Conservation (phyloP, 2,329 filamentous ascomycete genomes). For the Dactylellina drechsleri region DNA sequence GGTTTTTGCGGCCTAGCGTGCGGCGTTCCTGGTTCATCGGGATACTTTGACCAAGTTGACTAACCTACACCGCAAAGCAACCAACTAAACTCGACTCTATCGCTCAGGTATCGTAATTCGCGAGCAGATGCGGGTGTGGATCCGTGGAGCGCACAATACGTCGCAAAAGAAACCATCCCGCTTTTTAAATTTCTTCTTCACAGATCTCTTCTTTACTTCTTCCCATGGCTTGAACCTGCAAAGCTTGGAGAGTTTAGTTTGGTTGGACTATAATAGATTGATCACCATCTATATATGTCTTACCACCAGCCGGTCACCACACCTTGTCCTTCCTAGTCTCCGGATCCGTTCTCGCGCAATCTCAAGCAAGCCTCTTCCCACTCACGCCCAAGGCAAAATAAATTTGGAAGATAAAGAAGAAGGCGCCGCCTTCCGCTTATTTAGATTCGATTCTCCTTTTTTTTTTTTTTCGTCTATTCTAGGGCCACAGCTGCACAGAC, state of each 20-base stretch:
- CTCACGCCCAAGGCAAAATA: background rate
- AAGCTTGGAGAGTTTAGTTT: background rate
- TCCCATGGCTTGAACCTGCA: background rate
- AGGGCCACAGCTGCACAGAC: conserved; percentile 4
- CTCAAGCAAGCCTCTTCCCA: background rate
- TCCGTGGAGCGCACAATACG: background rate
- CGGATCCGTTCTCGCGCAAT: background rate
- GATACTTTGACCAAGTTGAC: background rate
- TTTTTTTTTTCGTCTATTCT: too few species aligned
- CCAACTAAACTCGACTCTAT: too few species aligned
- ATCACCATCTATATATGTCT: conserved; percentile 17
- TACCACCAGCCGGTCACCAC: background rate
- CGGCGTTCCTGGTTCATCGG: background rate
- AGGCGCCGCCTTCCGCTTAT: background rate
- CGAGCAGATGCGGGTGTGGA: background rate
- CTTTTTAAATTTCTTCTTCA: background rate
- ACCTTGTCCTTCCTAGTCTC: background rate
- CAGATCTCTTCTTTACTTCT: conserved; percentile 1
- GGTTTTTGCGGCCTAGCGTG: background rate
- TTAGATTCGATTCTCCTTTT: too few species aligned
- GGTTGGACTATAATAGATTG: conserved; percentile 2
- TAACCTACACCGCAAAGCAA: too few species aligned
- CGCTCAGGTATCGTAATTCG: background rate
- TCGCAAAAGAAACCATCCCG: background rate
- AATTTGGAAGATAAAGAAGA: background rate